Evolutionary conservation across 768 basidiomycete species (phyloP), one percentile per base, ranked within the genome.

Genomic region (Amanita inopinata): DNA sequence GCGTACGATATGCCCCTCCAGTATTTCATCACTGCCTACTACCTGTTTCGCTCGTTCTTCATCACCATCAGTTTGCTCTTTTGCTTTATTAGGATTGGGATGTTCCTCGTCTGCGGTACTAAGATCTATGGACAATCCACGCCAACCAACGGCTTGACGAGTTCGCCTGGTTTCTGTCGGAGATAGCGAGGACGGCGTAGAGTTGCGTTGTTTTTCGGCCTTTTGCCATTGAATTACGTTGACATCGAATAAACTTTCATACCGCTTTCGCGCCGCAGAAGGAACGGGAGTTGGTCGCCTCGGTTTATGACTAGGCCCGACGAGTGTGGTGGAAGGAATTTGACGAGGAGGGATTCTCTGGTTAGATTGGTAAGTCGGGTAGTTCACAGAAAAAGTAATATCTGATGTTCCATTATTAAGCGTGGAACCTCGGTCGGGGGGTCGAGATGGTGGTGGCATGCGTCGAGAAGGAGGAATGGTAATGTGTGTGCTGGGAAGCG

Each of bases 111-210:
- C 66, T 24, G 66, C 68, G 2, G 73, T 71, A 40, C 78, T 75
- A 40, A 80, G 58, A 55, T 85, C 83, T 20, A 84, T 74, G 1
- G 81, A 82, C 30, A 81, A 54, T 6, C 77, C 83, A 33, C 82
- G 65, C 85, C 85, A 89, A 2, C 85, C 85, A 2, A 74, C 76
- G 1, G 81, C 78, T 43, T 77, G 72, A 44, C 78, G 58, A 30
- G 53, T 55, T 33, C 72, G 69, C 47, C 70, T 66, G 11, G 65
- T 52, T 35, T 64, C 58, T 40, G 62, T 45, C 11, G 66, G 62
- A 44, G 61, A 62, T 38, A 64, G 40, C 25, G 61, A 35, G 3
- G 63, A 51, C 1, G 63, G 59, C 14, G 59, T 65, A 17, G 55
- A 49, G 24, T 56, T 53, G 25, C 53, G 61, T 33, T 51, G 49